phyloP scores from a whole-genome alignment of 78 protist genomes.

The Chrysochromulina parva region DNA sequence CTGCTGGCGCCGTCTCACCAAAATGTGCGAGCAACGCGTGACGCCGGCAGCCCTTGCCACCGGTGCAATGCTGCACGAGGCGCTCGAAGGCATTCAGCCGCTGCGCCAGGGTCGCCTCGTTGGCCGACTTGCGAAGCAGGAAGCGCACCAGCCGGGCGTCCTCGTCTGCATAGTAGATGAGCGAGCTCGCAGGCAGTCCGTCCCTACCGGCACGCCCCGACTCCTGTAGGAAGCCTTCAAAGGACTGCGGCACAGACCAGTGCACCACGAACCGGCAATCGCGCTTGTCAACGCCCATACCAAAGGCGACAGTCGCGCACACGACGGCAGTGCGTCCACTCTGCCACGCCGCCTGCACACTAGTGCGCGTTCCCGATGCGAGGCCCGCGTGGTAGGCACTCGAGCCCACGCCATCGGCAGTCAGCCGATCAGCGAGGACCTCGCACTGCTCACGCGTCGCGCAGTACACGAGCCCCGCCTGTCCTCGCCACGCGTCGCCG shows the following conservation, averaged over 20 bases:
- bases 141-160: too few relatives aligned
- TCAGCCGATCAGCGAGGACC: neutral
- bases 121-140: too few relatives aligned
- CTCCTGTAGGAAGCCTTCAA: constrained; percentile 85
- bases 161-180: too few relatives aligned
- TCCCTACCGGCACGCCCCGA: too few relatives aligned
- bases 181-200: too few relatives aligned
- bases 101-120: too few relatives aligned
- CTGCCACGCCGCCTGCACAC: constrained; percentile 20
- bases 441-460: neutral
- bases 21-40: too few relatives aligned
- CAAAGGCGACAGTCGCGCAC: constrained; percentile 54
- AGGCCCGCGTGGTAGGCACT: constrained; percentile 36
- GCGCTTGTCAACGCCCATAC: constrained; percentile 59
- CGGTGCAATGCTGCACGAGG: too few relatives aligned
- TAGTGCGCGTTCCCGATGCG: neutral
- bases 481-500: neutral
- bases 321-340: neutral
- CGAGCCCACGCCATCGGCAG: neutral
- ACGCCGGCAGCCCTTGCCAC: too few relatives aligned
- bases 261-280: constrained; percentile 91
- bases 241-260: constrained; percentile 89
- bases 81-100: too few relatives aligned
- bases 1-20: too few relatives aligned
- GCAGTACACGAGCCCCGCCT: constrained; percentile 46